Percentiles rank a stretch among this genome's conserved stretches.
Conservation (phyloP, 495 filamentous ascomycete genomes). For the Lophiostoma macrostomum region DNA sequence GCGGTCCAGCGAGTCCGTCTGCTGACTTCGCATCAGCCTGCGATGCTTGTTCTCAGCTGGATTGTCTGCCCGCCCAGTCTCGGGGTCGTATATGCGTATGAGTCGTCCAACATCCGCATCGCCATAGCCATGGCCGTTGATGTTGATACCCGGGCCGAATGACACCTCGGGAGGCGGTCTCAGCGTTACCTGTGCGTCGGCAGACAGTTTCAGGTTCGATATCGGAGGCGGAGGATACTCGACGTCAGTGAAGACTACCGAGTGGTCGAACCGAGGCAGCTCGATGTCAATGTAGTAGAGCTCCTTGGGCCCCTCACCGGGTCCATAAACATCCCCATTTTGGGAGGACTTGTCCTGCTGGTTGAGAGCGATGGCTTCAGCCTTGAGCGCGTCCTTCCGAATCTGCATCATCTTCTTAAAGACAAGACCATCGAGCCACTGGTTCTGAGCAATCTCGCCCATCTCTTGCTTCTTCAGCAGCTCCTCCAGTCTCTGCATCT, state of each 20-base stretch:
- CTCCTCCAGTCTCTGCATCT: conserved; percentile 78
- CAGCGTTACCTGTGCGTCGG: conserved; percentile 62
- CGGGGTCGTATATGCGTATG: conserved; percentile 88
- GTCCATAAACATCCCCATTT: conserved; percentile 17
- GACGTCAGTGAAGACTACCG: conserved; percentile 90
- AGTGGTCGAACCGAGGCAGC: conserved; percentile 91
- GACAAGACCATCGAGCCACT: conserved; percentile 93
- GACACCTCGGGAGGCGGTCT: conserved; percentile 80
- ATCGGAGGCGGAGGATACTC: conserved; percentile 84
- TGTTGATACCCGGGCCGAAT: conserved; percentile 77
- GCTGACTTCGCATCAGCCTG: conserved; percentile 82
- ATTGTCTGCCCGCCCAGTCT: conserved; percentile 83
- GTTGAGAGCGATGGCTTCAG: conserved; percentile 15
- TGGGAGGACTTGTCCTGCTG: conserved; percentile 13
- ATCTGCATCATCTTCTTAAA: conserved; percentile 79
- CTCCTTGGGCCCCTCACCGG: conserved; percentile 51
- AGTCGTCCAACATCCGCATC: conserved; percentile 56
- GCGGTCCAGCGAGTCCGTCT: conserved; percentile 88
- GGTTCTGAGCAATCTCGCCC: conserved; percentile 85
- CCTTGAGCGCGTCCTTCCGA: conserved; percentile 26
- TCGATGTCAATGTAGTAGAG: conserved; percentile 81
- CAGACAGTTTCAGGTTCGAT: conserved; percentile 60
- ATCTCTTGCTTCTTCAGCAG: conserved; percentile 98
- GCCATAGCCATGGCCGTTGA: conserved; percentile 52
- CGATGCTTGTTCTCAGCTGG: conserved; percentile 95